These are phyloP conservation scores for Amanita thiersii DNA, from an alignment of 768 basidiomycete genomes.

Conservation along the genomic window DNA sequence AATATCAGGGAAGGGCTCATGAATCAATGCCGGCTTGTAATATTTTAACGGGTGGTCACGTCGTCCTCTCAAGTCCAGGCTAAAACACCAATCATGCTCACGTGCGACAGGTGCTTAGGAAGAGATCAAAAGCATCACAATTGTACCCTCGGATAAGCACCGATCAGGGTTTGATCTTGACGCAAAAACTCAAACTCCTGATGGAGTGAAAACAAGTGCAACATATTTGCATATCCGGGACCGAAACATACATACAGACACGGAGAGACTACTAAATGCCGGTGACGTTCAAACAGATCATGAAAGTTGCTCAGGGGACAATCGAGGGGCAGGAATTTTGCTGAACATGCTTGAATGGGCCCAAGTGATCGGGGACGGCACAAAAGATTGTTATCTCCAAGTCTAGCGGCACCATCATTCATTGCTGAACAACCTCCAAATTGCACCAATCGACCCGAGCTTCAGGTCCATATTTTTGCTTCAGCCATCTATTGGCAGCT, in stretches of 20 bases:
- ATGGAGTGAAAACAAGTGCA: not conserved
- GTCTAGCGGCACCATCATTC: too few species aligned
- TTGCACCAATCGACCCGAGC: constrained; percentile 69
- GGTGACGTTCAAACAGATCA: constrained; percentile 2
- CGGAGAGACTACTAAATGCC: constrained; percentile 1
- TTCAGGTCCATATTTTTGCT: constrained; percentile 64
- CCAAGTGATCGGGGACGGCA: not conserved
- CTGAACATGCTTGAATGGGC: too few species aligned
- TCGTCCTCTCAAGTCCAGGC: too few species aligned
- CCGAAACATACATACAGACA: constrained; percentile 8
- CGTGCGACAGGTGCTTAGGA: not conserved
- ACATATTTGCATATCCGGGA: constrained; percentile 1
- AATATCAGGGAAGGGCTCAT: not conserved
- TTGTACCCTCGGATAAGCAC: constrained; percentile 9
- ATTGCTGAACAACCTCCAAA: constrained; percentile 17
- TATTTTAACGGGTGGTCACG: too few species aligned
- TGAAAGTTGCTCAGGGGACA: constrained; percentile 6
- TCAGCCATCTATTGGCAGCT: constrained; percentile 82
- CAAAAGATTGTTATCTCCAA: constrained; percentile 4
- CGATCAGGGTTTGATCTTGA: constrained; percentile 10
- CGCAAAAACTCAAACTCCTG: constrained; percentile 8
- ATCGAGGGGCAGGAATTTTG: too few species aligned
- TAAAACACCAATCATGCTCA: too few species aligned
- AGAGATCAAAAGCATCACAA: too few species aligned
- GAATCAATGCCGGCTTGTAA: not conserved